These are phyloP conservation scores for Populus deltoides DNA, from an alignment of 345 rosid species.

Conservation along the genomic window DNA sequence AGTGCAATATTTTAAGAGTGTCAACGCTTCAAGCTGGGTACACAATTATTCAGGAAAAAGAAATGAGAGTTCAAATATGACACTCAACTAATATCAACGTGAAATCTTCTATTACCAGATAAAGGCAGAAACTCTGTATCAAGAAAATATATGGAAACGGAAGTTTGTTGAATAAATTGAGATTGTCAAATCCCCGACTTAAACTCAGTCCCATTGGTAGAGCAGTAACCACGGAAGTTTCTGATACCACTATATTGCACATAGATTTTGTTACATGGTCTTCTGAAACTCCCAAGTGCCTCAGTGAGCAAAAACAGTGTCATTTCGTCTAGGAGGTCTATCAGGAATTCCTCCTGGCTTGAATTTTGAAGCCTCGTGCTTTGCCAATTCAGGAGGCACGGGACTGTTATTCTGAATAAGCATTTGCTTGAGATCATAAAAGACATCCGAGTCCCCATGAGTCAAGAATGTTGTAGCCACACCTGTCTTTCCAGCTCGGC, in stretches of 20 bases:
- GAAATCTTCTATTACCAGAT: neutral
- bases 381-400: slow-evolving; percentile 90
- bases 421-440: slow-evolving; percentile 98
- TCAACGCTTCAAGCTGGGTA: neutral
- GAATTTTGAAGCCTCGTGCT: slow-evolving; percentile 90
- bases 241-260: neutral
- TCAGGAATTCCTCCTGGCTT: slow-evolving; percentile 91
- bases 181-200: neutral
- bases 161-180: neutral
- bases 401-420: slow-evolving; percentile 88
- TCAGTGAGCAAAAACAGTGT: slow-evolving; percentile 79
- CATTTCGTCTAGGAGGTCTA: slow-evolving; percentile 89
- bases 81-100: neutral
- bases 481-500: slow-evolving; percentile 96
- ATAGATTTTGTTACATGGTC: neutral
- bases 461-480: slow-evolving; percentile 91
- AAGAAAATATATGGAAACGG: neutral
- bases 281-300: slow-evolving; percentile 3
- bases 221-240: neutral
- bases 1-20: neutral
- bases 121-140: neutral
- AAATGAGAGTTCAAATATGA: neutral
- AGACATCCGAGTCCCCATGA: slow-evolving; percentile 69
- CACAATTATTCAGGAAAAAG: neutral
- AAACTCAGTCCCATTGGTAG: neutral